Evolutionary conservation across 2,329 filamentous ascomycete genomes (phyloP).

Genomic region (Corynespora cassiicola): DNA sequence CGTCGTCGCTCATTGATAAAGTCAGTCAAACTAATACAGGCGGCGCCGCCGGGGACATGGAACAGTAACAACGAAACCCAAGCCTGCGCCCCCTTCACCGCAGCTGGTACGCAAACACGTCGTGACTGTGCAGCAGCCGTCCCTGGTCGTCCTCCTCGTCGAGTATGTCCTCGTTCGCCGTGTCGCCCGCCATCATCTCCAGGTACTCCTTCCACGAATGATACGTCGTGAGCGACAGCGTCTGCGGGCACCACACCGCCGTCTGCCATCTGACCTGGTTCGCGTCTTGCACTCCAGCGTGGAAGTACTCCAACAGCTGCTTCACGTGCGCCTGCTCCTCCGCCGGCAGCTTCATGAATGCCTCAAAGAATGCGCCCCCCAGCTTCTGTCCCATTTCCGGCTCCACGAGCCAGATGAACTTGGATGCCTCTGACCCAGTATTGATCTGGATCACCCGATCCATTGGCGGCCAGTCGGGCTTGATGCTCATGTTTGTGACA

Average conservation of each 20-base stretch:
- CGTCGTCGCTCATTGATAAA: too few relatives aligned
- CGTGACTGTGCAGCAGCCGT: conserved; percentile 19
- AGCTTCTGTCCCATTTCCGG: conserved; percentile 11
- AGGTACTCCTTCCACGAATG: conserved; percentile 18
- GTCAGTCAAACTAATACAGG: too few relatives aligned
- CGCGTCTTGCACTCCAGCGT: conserved; percentile 9
- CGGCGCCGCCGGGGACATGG: too few relatives aligned
- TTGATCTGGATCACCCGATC: conserved; percentile 20
- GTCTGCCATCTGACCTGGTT: conserved; percentile 14
- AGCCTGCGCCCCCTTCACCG: conserved; percentile 7
- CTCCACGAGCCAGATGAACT: conserved; percentile 20
- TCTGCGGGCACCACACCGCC: conserved; percentile 11
- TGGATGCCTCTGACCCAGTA: conserved; percentile 11
- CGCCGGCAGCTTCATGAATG: conserved; percentile 7
- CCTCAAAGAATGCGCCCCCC: conserved; percentile 9
- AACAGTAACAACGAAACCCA: too few relatives aligned
- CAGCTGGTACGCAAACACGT: conserved; percentile 19
- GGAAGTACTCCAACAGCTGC: conserved; percentile 13
- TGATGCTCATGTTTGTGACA: conserved; percentile 14
- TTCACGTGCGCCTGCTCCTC: conserved; percentile 12
- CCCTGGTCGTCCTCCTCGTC: conserved; percentile 22
- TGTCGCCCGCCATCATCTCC: conserved; percentile 18
- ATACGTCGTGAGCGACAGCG: conserved; percentile 8
- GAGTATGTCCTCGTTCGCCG: conserved; percentile 17
- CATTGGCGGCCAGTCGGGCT: conserved; percentile 9